Evolutionary conservation across 2,329 filamentous ascomycete genomes (phyloP).

Genomic region (Ceratocystis diversiconidia): DNA sequence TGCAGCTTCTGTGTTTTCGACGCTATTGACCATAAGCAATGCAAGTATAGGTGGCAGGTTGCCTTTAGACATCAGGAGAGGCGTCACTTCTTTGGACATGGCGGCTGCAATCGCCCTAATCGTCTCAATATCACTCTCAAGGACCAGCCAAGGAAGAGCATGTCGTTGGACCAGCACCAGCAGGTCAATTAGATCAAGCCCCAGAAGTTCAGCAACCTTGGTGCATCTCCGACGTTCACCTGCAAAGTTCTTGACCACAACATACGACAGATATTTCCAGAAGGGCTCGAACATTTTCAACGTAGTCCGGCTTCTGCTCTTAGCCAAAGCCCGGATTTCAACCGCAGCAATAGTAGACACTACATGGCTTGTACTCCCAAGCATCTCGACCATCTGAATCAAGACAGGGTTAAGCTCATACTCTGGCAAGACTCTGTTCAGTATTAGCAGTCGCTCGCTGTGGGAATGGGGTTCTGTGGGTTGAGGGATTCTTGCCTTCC

Average conservation of each 20-base stretch:
- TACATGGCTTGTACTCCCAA: conserved; percentile 69
- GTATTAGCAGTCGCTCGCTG: conserved; percentile 14
- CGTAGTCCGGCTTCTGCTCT: conserved; percentile 45
- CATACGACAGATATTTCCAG: conserved; percentile 73
- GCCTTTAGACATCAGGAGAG: conserved; percentile 37
- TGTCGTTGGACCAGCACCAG: conserved; percentile 63
- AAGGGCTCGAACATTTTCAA: conserved; percentile 68
- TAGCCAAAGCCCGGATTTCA: conserved; percentile 62
- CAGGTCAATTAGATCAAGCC: conserved; percentile 59
- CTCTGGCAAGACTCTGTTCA: conserved; percentile 50
- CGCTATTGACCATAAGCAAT: conserved; percentile 44
- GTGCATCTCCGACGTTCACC: conserved; percentile 69
- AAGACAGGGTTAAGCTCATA: conserved; percentile 79
- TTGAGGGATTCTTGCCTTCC: conserved; percentile 41
- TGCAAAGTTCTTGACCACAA: conserved; percentile 68
- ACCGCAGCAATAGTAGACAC: conserved; percentile 70
- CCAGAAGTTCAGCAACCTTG: conserved; percentile 66
- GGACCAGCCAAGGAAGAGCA: conserved; percentile 73
- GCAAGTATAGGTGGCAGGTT: conserved; percentile 47
- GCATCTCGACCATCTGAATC: conserved; percentile 68
- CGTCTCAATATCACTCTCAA: conserved; percentile 62
- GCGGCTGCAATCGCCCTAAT: conserved; percentile 70
- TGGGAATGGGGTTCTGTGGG: background rate
- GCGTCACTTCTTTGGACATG: conserved; percentile 51
- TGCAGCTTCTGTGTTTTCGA: conserved; percentile 46